These are phyloP conservation scores for Helotiales sp. DNA, from an alignment of 2,329 filamentous ascomycete genomes.

Conservation along the genomic window DNA sequence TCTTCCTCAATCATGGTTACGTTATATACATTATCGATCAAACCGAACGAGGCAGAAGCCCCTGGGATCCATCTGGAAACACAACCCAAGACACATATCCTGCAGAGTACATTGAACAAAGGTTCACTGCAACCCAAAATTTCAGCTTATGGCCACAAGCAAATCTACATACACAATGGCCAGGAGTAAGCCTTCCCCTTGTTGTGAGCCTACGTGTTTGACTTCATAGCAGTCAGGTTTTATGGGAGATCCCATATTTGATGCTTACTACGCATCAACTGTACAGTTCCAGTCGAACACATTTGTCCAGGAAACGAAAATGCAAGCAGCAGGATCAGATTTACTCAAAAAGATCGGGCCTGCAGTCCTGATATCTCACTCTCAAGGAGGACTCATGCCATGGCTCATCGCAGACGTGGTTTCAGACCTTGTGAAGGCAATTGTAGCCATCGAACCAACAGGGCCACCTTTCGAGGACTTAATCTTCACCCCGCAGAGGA, in stretches of 20 bases:
- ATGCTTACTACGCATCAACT: slow-evolving; percentile 39
- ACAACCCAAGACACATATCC: slow-evolving; percentile 12
- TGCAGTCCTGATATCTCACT: slow-evolving; percentile 36
- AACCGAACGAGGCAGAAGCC: slow-evolving; percentile 26
- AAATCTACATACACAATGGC: slow-evolving; percentile 41
- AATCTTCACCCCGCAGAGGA: slow-evolving; percentile 36
- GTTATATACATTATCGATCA: slow-evolving; percentile 43
- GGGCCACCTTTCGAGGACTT: slow-evolving; percentile 49
- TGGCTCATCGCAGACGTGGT: slow-evolving; percentile 44
- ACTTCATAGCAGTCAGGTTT: slow-evolving; percentile 15
- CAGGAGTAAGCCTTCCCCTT: slow-evolving; percentile 29
- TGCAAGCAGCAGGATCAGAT: slow-evolving; percentile 41
- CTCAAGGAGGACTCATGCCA: slow-evolving; percentile 45
- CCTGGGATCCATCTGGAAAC: slow-evolving; percentile 21
- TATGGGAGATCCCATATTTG: slow-evolving; percentile 28
- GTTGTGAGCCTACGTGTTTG: not conserved
- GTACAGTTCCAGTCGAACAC: slow-evolving; percentile 39
- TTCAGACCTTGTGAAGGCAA: slow-evolving; percentile 41
- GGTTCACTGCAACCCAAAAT: slow-evolving; percentile 30
- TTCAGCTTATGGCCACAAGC: slow-evolving; percentile 36
- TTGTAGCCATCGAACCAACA: slow-evolving; percentile 47
- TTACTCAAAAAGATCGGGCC: slow-evolving; percentile 27
- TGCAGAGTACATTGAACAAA: slow-evolving; percentile 25
- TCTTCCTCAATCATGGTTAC: slow-evolving; percentile 46
- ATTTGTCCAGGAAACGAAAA: slow-evolving; percentile 38